Base-by-base conservation (phyloP, 176 grass and related monocot species). In the Oryza nivara region DNA sequence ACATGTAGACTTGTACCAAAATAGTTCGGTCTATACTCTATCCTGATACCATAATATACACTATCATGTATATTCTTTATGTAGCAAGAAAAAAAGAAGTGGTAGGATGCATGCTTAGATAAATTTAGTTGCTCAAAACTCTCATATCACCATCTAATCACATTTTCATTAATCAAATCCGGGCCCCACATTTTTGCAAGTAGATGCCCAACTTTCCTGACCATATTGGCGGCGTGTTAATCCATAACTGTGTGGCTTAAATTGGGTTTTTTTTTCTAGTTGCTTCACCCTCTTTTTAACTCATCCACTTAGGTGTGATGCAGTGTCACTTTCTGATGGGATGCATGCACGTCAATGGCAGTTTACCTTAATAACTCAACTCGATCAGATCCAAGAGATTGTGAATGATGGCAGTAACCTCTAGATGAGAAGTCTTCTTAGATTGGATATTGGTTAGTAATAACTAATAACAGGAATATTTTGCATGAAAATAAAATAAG, bases 211-310 rank as follows among this genome's bases (percentile, higher is more conserved):
- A 69, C 88, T 86, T 90, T 15, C 80, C 84, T 79, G 88, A 74
- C 88, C 84, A 67, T 68, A 90, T 74, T 90, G 48, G 84, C 88
- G 80, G 84, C 84, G 76, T 86, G 84, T 86, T 90, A 90, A 90
- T 90, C 84, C 84, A 69, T 74, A 74, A 51, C 68, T 61, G 84
- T 63, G 47, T 69, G 74, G 79, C 88, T 90, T 68, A 68, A 78
- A 79, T 90, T 78, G 72, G 35, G 6, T 7, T 28, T 38, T 5
- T 72, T 35, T 73, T 74, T 77, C 16, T 74, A 61, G 60, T 63
- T 70, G 60, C 70, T 60, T 68, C 60, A 12, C 16, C 4, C 4
- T 30, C 52, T 46, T 74, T 73, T 48, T 58, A 86, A 74, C 84
- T 47, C 68, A 82, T 82, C 83, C 83, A 67, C 35, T 82, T 70